Evolutionary conservation across 345 rosid species (phyloP), one percentile per base, ranked within the genome.

Genomic region (Ceriops decandra): DNA sequence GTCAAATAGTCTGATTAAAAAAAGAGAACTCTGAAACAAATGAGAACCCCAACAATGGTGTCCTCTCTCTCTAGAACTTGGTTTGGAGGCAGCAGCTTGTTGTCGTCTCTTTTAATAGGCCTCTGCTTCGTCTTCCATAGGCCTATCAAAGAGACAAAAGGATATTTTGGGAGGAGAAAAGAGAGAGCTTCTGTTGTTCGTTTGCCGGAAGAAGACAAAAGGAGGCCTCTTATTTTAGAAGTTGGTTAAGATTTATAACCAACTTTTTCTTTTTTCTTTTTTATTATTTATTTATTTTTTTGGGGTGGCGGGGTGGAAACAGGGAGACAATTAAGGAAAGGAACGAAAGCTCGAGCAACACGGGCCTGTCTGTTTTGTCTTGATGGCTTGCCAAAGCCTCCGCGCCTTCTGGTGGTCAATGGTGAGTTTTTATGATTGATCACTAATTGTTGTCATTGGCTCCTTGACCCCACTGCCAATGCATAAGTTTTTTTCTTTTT

Each of bases 301-400:
- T 24, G 26, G 26, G 26, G 26, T 24, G 26, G 26, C 1, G 2
- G 30, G 30, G 30, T 1, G 13, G 5, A 17, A 22, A 42, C 49
- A 13, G 5, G 15, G 5, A 42, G 49, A 42, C 17, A 38, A 33
- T 33, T 7, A 7, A 0, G 46, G 46, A 13, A 69, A 62, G 52
- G 30, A 70, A 56, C 19, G 53, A 20, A 52, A 54, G 17, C 46
- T 38, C 74, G 56, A 56, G 30, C 30, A 38, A 47, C 42, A 56
- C 63, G 72, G 73, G 49, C 47, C 57, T 52, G 68, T 68, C 72
- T 42, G 84, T 71, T 76, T 72, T 52, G 53, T 21, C 21, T 68
- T 22, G 63, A 81, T 76, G 86, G 84, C 63, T 71, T 21, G 2
- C 80, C 81, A 60, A 75, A 20, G 46, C 64, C 67, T 8, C 17